Evolutionary conservation across 805 yeast genomes (phyloP).

Genomic region (Zygosaccharomyces siamensis): DNA sequence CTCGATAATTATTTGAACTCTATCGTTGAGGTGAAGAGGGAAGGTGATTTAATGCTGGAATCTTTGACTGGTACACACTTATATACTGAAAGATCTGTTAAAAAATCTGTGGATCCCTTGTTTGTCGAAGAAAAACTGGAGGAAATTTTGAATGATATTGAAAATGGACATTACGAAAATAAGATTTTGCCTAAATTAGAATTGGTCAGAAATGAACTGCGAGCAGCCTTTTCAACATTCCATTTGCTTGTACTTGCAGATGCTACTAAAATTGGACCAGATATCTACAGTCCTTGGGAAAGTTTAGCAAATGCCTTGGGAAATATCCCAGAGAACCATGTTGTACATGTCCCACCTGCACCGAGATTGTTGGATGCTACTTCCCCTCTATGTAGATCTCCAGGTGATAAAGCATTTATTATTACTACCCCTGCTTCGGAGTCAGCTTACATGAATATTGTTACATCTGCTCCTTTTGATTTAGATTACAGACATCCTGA

Average conservation of each 20-base stretch:
- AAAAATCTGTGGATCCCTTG: constrained; percentile 62
- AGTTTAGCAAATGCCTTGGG: constrained; percentile 18
- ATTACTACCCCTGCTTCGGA: constrained; percentile 80
- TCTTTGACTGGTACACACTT: constrained; percentile 54
- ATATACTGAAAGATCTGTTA: constrained; percentile 55
- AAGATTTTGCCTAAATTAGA: constrained; percentile 32
- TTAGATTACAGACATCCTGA: constrained; percentile 49
- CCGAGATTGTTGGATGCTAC: constrained; percentile 53
- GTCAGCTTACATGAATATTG: constrained; percentile 60
- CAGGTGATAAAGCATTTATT: constrained; percentile 51
- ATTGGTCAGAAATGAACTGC: constrained; percentile 50
- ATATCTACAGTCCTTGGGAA: constrained; percentile 28
- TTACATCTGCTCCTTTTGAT: constrained; percentile 51
- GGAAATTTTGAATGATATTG: constrained; percentile 44
- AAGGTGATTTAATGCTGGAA: constrained; percentile 51
- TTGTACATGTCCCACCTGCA: constrained; percentile 31
- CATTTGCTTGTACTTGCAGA: constrained; percentile 73
- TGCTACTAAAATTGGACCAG: constrained; percentile 40
- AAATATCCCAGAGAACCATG: not conserved
- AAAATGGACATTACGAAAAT: constrained; percentile 47
- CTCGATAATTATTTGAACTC: constrained; percentile 39
- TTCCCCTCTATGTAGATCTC: constrained; percentile 51
- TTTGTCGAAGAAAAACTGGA: constrained; percentile 55
- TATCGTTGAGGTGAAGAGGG: constrained; percentile 37
- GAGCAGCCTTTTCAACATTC: constrained; percentile 48